phyloP scores from a whole-genome alignment of 495 filamentous ascomycete genomes.

The Xanthoparmelia taractica region DNA sequence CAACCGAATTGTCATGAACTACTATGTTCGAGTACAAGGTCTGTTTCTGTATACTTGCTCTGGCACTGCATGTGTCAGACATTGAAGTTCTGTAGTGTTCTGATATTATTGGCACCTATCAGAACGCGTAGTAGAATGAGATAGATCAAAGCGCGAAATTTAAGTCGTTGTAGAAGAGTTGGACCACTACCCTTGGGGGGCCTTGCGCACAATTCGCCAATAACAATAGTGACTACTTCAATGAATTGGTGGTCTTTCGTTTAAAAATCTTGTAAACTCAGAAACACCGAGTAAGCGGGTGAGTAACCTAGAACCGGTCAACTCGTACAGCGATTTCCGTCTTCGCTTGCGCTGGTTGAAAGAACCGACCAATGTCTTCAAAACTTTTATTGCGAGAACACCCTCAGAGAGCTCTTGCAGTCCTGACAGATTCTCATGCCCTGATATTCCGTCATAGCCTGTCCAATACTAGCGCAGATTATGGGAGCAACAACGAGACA shows the following conservation, averaged over 20 bases:
- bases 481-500: slow-evolving; percentile 39
- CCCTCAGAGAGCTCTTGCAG: slow-evolving; percentile 75
- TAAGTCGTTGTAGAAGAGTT: no score
- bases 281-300: neutral
- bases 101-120: neutral
- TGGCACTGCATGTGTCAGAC: neutral
- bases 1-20: neutral
- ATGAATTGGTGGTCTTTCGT: neutral
- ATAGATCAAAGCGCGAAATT: neutral
- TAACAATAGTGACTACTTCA: neutral
- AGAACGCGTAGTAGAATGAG: neutral
- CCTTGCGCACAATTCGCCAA: no score
- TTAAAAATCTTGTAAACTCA: neutral
- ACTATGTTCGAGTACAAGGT: neutral
- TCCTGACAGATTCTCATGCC: slow-evolving; percentile 68
- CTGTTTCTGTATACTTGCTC: neutral
- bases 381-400: slow-evolving; percentile 48
- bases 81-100: neutral
- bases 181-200: no score
- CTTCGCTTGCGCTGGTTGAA: neutral
- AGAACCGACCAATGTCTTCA: slow-evolving; percentile 19
- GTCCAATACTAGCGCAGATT: slow-evolving; percentile 41
- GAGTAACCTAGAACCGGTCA: neutral
- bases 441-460: slow-evolving; percentile 73
- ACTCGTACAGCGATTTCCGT: neutral